Conservation (phyloP, 768 basidiomycete genomes). For the Russula foetens region DNA sequence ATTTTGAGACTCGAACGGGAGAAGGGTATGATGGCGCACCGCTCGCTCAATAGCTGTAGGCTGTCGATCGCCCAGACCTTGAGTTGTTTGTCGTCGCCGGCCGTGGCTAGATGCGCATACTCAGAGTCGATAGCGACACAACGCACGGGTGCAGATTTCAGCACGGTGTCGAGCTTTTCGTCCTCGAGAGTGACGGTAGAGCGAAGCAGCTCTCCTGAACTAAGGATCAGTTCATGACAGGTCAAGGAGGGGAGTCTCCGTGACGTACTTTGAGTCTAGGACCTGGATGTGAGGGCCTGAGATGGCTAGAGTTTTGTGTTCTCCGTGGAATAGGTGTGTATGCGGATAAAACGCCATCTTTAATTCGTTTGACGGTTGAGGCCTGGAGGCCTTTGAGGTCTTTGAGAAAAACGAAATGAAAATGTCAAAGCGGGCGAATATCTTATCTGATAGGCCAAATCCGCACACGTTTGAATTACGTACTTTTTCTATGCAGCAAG, state of each 20-base stretch:
- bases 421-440: neutral
- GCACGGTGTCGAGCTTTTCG: slow-evolving; percentile 27
- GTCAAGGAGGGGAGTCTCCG: neutral
- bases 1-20: no score
- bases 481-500: neutral
- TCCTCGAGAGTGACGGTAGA: slow-evolving; percentile 34
- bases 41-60: slow-evolving; percentile 47
- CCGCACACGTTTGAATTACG: neutral
- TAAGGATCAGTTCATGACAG: slow-evolving; percentile 24
- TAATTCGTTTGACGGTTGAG: no score
- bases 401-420: neutral
- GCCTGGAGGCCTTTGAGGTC: neutral
- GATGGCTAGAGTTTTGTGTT: slow-evolving; percentile 34
- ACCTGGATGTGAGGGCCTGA: slow-evolving; percentile 60
- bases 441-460: slow-evolving; percentile 10
- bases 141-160: slow-evolving; percentile 49
- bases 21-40: slow-evolving; percentile 35
- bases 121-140: slow-evolving; percentile 45
- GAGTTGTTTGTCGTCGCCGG: slow-evolving; percentile 75
- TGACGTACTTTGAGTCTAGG: slow-evolving; percentile 44
- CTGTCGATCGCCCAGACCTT: slow-evolving; percentile 62
- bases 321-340: slow-evolving; percentile 36
- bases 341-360: slow-evolving; percentile 35
- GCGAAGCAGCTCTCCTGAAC: slow-evolving; percentile 44
- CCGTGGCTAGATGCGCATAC: slow-evolving; percentile 46